Conservation (phyloP, 768 basidiomycete genomes). For the Obba rivulosa region DNA sequence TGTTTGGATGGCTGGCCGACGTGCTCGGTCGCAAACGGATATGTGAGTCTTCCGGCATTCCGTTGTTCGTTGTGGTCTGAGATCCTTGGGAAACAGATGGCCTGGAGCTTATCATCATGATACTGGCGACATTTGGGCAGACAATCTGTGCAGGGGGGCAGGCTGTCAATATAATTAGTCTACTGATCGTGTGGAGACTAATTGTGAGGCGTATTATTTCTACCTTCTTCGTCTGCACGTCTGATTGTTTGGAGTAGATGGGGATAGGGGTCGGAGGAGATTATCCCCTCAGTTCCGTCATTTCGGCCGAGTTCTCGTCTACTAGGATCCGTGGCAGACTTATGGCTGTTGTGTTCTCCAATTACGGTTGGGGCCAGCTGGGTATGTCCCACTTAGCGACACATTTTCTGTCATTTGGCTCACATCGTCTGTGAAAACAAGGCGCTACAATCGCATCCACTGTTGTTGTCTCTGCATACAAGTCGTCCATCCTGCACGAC, state of each 20-base stretch:
- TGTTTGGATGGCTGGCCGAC: slow-evolving; percentile 43
- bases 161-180: slow-evolving; percentile 36
- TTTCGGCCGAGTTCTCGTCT: slow-evolving; percentile 43
- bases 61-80: not conserved
- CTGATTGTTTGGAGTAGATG: slow-evolving; percentile 10
- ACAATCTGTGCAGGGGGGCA: slow-evolving; percentile 33
- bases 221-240: not conserved
- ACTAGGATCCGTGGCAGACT: slow-evolving; percentile 40
- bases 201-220: slow-evolving; percentile 25
- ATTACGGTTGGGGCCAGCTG: slow-evolving; percentile 42
- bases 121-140: slow-evolving; percentile 33
- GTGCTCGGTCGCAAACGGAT: slow-evolving; percentile 36
- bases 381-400: slow-evolving; percentile 6
- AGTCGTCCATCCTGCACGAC: slow-evolving; percentile 46
- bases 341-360: slow-evolving; percentile 44
- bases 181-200: slow-evolving; percentile 41
- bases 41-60: slow-evolving; percentile 17
- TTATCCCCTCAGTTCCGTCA: slow-evolving; percentile 42
- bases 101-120: slow-evolving; percentile 35
- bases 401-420: no score
- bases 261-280: slow-evolving; percentile 42
- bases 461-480: slow-evolving; percentile 65
- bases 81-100: slow-evolving; percentile 32
- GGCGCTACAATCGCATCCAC: slow-evolving; percentile 67
- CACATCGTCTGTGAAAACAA: slow-evolving; percentile 25